phyloP scores from a whole-genome alignment of 2,329 filamentous ascomycete genomes.

The Monosporascus sp. region DNA sequence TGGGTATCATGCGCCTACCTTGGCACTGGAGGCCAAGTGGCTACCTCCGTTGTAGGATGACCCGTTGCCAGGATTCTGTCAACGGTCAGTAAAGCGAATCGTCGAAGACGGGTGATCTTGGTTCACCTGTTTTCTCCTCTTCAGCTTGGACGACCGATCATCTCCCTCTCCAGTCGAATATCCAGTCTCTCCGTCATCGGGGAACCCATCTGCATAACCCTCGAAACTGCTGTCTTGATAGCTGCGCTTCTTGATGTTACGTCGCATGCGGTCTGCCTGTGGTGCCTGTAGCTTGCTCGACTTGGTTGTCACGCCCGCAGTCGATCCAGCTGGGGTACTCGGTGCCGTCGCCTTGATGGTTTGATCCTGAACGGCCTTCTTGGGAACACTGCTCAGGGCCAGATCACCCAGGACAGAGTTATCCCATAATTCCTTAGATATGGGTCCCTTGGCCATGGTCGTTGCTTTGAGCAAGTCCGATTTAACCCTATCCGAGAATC shows the following conservation, averaged over 20 bases:
- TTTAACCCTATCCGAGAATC: constrained; percentile 40
- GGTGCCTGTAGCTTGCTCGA: constrained; percentile 29
- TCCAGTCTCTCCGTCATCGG: constrained; percentile 63
- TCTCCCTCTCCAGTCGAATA: constrained; percentile 71
- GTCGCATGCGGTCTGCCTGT: constrained; percentile 53
- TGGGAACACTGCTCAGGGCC: constrained; percentile 34
- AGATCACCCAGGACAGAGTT: constrained; percentile 53
- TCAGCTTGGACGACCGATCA: constrained; percentile 47
- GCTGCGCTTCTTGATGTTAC: constrained; percentile 65
- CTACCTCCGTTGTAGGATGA: constrained; percentile 37
- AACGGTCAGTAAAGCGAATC: constrained; percentile 34
- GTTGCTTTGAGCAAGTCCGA: constrained; percentile 44
- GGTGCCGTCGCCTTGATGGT: constrained; percentile 46
- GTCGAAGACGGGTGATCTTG: constrained; percentile 21
- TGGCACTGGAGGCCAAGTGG: constrained; percentile 51
- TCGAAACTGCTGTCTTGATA: constrained; percentile 72
- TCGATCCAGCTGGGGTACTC: constrained; percentile 42
- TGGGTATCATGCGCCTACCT: constrained; percentile 52
- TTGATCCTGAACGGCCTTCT: constrained; percentile 31
- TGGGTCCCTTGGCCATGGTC: constrained; percentile 51
- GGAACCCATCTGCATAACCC: constrained; percentile 67
- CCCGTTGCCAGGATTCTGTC: constrained; percentile 41
- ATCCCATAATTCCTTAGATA: constrained; percentile 52
- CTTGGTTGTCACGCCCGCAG: constrained; percentile 23
- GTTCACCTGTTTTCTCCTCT: constrained; percentile 61